Evolutionary conservation across 306 rosid species (phyloP).

Genomic region (Abrus pulchellus): DNA sequence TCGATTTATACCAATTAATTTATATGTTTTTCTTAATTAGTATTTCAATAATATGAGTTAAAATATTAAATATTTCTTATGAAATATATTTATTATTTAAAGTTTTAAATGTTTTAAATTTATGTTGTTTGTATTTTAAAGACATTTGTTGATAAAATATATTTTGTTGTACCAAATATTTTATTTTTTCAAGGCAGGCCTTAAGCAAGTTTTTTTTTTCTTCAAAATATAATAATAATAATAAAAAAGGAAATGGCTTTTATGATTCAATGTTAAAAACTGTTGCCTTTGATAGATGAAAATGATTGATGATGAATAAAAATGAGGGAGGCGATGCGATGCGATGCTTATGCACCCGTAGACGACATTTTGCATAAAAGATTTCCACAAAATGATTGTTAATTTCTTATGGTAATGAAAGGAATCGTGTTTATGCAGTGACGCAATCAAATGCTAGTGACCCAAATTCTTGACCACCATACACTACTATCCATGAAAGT

Average conservation of each 20-base stretch:
- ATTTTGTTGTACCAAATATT: not conserved
- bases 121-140: too few species aligned
- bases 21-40: too few species aligned
- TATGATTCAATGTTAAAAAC: conserved; percentile 26
- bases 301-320: conserved; percentile 14
- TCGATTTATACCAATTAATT: too few species aligned
- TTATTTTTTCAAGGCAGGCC: not conserved
- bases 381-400: conserved; percentile 7
- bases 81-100: too few species aligned
- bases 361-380: conserved; percentile 27
- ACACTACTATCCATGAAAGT: conserved; percentile 6
- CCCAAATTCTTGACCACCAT: conserved; percentile 23
- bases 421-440: not conserved
- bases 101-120: too few species aligned
- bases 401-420: not conserved
- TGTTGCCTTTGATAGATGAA: not conserved
- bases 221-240: not conserved
- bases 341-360: conserved; percentile 29
- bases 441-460: not conserved
- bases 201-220: not conserved
- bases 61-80: too few species aligned
- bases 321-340: not conserved
- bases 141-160: too few species aligned
- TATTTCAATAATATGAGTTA: too few species aligned
- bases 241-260: not conserved